Evolutionary conservation across 495 filamentous ascomycete genomes (phyloP).

Genomic region (Pseudevernia furfuracea): DNA sequence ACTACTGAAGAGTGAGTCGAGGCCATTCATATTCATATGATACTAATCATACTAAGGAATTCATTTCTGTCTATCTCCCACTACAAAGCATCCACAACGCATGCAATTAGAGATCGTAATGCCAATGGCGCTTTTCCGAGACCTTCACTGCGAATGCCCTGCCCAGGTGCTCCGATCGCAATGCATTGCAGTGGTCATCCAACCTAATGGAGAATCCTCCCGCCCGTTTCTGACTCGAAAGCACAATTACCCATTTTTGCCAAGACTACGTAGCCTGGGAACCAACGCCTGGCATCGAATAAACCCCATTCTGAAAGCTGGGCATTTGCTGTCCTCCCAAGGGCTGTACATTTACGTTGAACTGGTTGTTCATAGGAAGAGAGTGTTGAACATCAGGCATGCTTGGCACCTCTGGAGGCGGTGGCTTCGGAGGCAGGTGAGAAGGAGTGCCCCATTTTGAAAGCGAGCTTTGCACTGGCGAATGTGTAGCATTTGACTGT

Average conservation of each 20-base stretch:
- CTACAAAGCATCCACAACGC: not conserved
- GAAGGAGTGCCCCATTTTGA: constrained; percentile 50
- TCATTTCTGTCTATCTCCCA: not conserved
- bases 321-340: constrained; percentile 26
- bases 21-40: not conserved
- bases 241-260: not conserved
- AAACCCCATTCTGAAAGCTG: constrained; percentile 25
- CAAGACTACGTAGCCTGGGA: constrained; percentile 13
- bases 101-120: not conserved
- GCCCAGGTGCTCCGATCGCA: constrained; percentile 2
- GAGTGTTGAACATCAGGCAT: constrained; percentile 24
- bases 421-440: constrained; percentile 48
- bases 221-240: not conserved
- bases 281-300: constrained; percentile 21
- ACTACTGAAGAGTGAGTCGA: not conserved
- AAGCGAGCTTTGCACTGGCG: constrained; percentile 22
- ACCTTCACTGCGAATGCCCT: not conserved
- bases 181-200: constrained; percentile 7
- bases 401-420: constrained; percentile 43
- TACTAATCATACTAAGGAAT: not conserved
- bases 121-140: constrained; percentile 2
- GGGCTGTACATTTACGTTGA: constrained; percentile 18
- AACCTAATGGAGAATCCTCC: not conserved
- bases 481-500: constrained; percentile 17
- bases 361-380: constrained; percentile 26